Base-by-base conservation (phyloP, 345 rosid genomes). In the Leavenworthia alabamica region DNA sequence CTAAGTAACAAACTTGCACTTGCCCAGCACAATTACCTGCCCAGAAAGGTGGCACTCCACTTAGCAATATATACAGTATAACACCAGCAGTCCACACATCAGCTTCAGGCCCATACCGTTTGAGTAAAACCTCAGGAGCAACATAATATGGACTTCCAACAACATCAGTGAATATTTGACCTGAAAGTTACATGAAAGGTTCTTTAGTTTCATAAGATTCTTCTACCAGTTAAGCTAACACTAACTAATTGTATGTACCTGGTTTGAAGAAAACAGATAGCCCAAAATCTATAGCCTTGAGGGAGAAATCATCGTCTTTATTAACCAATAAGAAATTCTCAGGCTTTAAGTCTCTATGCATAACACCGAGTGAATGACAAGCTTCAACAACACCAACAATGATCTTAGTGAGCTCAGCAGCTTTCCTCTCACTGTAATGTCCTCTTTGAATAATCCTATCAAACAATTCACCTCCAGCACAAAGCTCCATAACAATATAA, bases 71-170 rank as follows among this genome's bases (percentile, higher is more conserved):
- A 55, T 92, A 92, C 42, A 92, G 40, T 67, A 92, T 92, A 73
- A 92, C 96, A 36, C 98, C 98, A 17, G 97, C 97, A 28, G 98
- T 92, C 98, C 98, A 92, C 23, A 92, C 98, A 73, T 92, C 98
- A 36, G 98, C 98, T 74, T 75, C 97, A 56, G 93, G 98, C 39
- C 98, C 97, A 67, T 87, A 93, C 64, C 79, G 85, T 76, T 93
- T 93, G 16, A 81, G 84, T 44, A 93, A 89, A 39, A 93, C 99
- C 78, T 89, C 99, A 8, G 99, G 99, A 62, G 99, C 99, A 24
- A 89, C 99, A 59, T 93, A 93, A 68, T 89, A 93, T 23, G 99
- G 99, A 67, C 99, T 93, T 51, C 99, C 99, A 58, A 93, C 99
- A 10, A 89, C 97, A 80, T 89, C 99, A 8, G 81, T 82, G 77